Base-by-base conservation (phyloP, 371 early-diverging fungal species). In the Mucor velutinosus region DNA sequence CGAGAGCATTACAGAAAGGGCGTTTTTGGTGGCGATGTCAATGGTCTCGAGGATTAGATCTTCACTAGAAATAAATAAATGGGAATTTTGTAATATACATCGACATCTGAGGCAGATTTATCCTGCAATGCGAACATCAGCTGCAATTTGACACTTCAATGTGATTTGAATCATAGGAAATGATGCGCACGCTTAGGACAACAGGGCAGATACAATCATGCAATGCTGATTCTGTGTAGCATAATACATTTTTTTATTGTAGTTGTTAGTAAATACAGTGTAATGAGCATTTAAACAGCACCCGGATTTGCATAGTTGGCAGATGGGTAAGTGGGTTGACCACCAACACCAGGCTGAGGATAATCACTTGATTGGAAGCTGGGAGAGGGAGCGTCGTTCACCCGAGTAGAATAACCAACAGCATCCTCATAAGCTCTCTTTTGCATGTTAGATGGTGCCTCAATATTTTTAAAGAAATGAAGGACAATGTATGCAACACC, bases 1-100 rank as follows among this genome's bases (percentile, higher is more conserved):
- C 80, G 95, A 58, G 91, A 91, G 65, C 91, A 89, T 77, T 86
- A 88, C 65, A 83, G 89, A 68, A 93, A 93, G 80, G 87, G 90
- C 25, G 86, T 86, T 5, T 92, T 92, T 69, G 84, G 84, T 65
- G 84, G 84, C 41, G 71, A 67, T 61, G 73, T 70, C 25, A 74
- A 76, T 41, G 74, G 63, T 33, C 60, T 75, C 25, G 62, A 69
- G 19, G 67, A 66, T 27, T 72, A 72, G 29, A 2, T 14, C 51
- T 51, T 51, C 19, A 60, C 47, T 58, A 51, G 33, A 47, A 55
- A n/a, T n/a, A 29, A 63, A 39, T 53, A 66, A 53, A 68, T 60
- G 17, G 45, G 11, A 39, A n/a, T 25, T 39, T 23, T 27, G 60
- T 39, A 39, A 41, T 39, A 60, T 25, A 41, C 10, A 61, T 30